These are phyloP conservation scores for Paraleonurus japonicus DNA, from an alignment of 257 asterid species.

Conservation along the genomic window DNA sequence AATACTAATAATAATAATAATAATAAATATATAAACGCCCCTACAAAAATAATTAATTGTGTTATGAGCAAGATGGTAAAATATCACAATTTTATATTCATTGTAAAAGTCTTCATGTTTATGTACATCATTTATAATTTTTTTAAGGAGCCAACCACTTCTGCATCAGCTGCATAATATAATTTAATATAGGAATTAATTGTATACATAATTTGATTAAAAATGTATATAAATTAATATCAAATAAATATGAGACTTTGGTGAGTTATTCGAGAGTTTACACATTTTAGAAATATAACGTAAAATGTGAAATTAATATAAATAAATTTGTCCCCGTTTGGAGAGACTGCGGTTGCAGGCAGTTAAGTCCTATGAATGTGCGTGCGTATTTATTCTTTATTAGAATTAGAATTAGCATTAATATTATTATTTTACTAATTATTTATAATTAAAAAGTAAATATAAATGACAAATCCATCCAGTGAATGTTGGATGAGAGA, in stretches of 20 bases:
- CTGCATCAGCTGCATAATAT: too few relatives aligned
- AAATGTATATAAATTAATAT: too few relatives aligned
- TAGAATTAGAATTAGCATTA: background rate
- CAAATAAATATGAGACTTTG: too few relatives aligned
- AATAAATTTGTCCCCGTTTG: background rate
- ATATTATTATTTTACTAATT: background rate
- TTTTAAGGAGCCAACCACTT: too few relatives aligned
- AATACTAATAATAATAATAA: too few relatives aligned
- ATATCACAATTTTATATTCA: too few relatives aligned
- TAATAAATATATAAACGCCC: background rate
- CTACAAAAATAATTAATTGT: background rate
- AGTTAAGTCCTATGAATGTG: background rate
- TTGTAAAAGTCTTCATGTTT: too few relatives aligned
- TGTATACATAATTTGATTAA: too few relatives aligned
- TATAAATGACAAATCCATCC: conserved; percentile 28
- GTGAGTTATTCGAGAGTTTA: too few relatives aligned
- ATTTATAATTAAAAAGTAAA: background rate
- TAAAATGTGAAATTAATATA: background rate
- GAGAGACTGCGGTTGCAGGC: background rate
- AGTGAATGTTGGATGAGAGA: conserved; percentile 51
- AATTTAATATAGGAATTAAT: too few relatives aligned
- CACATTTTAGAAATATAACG: background rate
- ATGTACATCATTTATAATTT: too few relatives aligned
- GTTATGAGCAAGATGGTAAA: too few relatives aligned
- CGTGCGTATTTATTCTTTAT: background rate